Conservation (phyloP, 176 grass and related monocot genomes). For the Puccinellia tenuiflora region DNA sequence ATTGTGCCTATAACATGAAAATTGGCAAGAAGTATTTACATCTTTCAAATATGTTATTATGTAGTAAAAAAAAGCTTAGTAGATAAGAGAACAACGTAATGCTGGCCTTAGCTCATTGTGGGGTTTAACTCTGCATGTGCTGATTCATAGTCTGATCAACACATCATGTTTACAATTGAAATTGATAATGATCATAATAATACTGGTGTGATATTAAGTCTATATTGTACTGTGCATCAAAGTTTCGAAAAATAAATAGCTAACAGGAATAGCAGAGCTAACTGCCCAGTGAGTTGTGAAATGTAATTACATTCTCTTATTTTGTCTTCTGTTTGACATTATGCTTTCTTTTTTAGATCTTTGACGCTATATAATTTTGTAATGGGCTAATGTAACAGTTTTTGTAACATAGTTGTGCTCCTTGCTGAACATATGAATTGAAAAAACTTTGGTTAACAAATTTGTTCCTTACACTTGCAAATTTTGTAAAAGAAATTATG, state of each 20-base stretch:
- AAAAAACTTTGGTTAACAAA: constrained; percentile 6
- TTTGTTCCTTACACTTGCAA: background rate
- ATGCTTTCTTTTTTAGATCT: background rate
- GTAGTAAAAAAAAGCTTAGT: background rate
- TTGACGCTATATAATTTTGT: background rate
- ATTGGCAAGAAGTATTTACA: background rate
- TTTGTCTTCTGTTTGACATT: constrained; percentile 13
- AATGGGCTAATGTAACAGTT: background rate
- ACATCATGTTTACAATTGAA: background rate
- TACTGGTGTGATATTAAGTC: background rate
- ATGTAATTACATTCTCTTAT: background rate
- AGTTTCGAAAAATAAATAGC: background rate
- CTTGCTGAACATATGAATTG: background rate
- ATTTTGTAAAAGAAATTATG: background rate
- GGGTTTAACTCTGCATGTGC: background rate
- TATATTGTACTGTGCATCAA: constrained; percentile 10
- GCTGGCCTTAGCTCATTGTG: background rate
- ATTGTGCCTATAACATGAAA: constrained; percentile 17
- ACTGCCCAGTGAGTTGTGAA: constrained; percentile 3
- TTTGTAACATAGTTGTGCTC: background rate
- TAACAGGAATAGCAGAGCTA: background rate
- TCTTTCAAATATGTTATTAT: background rate
- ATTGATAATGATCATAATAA: background rate
- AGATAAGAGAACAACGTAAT: background rate
- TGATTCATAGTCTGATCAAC: background rate